A percentile compares a stretch with the other conserved stretches of the same genome.
Conservation (phyloP, 1,284 basidiomycete genomes). For the Sanghuangporus baumii region DNA sequence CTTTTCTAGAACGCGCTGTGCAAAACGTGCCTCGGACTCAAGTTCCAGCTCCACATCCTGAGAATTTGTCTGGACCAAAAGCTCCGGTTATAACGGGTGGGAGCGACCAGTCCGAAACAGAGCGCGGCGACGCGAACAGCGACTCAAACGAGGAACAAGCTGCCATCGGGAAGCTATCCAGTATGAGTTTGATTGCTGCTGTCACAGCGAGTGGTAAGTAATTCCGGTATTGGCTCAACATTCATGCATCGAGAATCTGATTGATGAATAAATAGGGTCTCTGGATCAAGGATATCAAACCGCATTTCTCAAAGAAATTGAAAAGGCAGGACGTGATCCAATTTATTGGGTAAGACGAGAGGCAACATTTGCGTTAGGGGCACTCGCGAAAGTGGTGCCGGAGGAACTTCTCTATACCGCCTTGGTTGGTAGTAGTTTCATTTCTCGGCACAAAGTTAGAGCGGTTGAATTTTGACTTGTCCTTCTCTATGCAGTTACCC, state of each 20-base stretch:
- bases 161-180: constrained; percentile 82
- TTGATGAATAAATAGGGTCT: constrained; percentile 39
- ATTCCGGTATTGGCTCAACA: constrained; percentile 17
- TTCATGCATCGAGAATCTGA: constrained; percentile 10
- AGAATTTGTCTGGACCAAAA: background rate
- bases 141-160: constrained; percentile 45
- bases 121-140: background rate
- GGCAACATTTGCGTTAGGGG: constrained; percentile 85
- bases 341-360: constrained; percentile 86
- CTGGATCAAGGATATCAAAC: constrained; percentile 54
- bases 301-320: constrained; percentile 79
- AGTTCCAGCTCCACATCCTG: constrained; percentile 1
- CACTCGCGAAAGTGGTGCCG: constrained; percentile 81
- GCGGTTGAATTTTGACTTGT: background rate
- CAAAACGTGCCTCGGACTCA: background rate
- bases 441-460: background rate
- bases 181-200: constrained; percentile 90
- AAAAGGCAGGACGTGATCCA: constrained; percentile 72
- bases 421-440: constrained; percentile 44
- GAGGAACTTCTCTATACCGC: constrained; percentile 58
- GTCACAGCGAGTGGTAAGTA: constrained; percentile 67
- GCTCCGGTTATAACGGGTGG: background rate
- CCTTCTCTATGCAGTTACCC: constrained; percentile 51
- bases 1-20: background rate
- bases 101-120: background rate